Percentiles rank a stretch among this genome's conserved stretches.
Evolutionary conservation across 495 filamentous ascomycete genomes (phyloP).

Genomic region (Neurospora sp.): DNA sequence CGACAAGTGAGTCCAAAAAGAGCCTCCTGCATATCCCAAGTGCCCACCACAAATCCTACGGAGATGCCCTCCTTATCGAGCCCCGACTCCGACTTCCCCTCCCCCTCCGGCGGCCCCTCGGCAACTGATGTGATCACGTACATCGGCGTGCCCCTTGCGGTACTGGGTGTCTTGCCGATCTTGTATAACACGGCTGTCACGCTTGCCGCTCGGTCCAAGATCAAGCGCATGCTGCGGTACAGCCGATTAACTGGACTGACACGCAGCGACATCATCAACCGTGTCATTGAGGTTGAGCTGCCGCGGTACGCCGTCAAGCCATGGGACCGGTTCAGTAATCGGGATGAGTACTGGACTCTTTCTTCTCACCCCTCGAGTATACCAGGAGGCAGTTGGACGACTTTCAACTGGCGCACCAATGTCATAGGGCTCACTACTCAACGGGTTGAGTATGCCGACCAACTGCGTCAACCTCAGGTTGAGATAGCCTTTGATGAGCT

Average conservation of each 20-base stretch:
- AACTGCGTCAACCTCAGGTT: constrained; percentile 54
- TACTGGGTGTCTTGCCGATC: constrained; percentile 58
- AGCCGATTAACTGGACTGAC: constrained; percentile 46
- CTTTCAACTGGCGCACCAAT: constrained; percentile 54
- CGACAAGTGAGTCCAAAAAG: neutral
- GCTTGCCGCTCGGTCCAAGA: constrained; percentile 44
- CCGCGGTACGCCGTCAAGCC: constrained; percentile 54
- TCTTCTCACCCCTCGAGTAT: constrained; percentile 35
- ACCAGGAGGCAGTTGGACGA: constrained; percentile 52
- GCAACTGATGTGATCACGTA: constrained; percentile 38
- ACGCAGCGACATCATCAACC: constrained; percentile 51
- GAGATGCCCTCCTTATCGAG: neutral
- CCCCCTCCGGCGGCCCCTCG: constrained; percentile 8
- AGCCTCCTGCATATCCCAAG: neutral
- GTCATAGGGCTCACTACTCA: constrained; percentile 50
- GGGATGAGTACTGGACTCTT: constrained; percentile 46
- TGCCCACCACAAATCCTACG: neutral
- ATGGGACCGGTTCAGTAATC: constrained; percentile 41
- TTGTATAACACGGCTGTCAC: constrained; percentile 49
- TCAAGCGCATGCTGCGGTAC: constrained; percentile 45
- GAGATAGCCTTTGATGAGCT: constrained; percentile 55
- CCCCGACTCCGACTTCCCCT: constrained; percentile 1
- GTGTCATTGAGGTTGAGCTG: constrained; percentile 56
- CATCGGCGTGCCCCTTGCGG: constrained; percentile 54
- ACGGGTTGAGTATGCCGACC: constrained; percentile 53